Base-by-base conservation (phyloP, 305 asterid species). In the Solanum hybrid region DNA sequence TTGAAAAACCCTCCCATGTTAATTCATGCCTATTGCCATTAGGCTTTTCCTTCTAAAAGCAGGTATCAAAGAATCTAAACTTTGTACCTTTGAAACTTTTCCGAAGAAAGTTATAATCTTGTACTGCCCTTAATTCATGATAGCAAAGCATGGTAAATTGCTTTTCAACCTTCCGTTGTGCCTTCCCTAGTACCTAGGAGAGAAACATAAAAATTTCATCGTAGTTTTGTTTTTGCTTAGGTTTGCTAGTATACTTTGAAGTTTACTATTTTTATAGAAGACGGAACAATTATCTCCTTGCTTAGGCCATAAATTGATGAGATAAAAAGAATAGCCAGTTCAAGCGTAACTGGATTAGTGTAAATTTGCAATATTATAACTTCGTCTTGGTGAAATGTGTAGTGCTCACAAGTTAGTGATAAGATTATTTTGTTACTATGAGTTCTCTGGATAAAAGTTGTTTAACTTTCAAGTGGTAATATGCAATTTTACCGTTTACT, bases 141-240 rank as follows among this genome's bases (percentile, higher is more conserved):
- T 29, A 97, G 98, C 51, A 92, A 85, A 84, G 89, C 46, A 9
- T 22, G 46, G 82, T 77, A 38, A 77, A 34, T 77, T 77, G 42
- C 82, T 34, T 2, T 34, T 17, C 27, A 34, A 14, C 79, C 16
- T 38, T 35, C 42, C 46, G 1, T 20, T 1, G 71, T 20, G 71
- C 71, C 24, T 60, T 20, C 24, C 71, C 71, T 56, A 56, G 71
- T 20, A 20, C 71, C 71, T 56, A 56, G 71, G 71, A 56, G 71
- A 56, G 71, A 56, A 20, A 20, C 38, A 60, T 60, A 22, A 22
- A 60, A 60, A 22, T 2, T 60, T 22, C 72, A 8, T 22, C 12
- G 5, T 64, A 64, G 26, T 64, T 60, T 73, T 73, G 36, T 73
- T 73, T 73, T 29, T 29, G 36, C 0, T 73, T 27, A 73, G 36